These are phyloP conservation scores for Talaromyces islandicus DNA, from an alignment of 2,329 filamentous ascomycete species.

Conservation along the genomic window DNA sequence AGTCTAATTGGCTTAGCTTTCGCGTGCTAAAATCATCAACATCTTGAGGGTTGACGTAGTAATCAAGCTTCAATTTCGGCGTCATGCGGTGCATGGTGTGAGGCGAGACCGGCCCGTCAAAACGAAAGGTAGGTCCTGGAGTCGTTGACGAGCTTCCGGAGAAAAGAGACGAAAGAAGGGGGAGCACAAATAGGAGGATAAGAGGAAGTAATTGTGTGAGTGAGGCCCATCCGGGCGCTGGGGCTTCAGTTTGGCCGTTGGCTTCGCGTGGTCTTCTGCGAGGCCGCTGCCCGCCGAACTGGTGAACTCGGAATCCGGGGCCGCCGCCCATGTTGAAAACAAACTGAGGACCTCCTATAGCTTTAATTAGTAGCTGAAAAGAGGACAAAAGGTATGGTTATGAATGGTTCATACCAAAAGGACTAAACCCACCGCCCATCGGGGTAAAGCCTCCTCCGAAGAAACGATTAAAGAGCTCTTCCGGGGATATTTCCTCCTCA, in stretches of 20 bases:
- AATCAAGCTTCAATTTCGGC: slow-evolving; percentile 65
- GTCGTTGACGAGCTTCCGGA: slow-evolving; percentile 45
- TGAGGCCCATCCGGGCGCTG: slow-evolving; percentile 48
- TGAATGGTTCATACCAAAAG: slow-evolving; percentile 52
- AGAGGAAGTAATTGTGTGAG: slow-evolving; percentile 76
- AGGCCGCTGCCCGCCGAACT: slow-evolving; percentile 79
- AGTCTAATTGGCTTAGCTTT: slow-evolving; percentile 70
- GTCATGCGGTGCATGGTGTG: slow-evolving; percentile 70
- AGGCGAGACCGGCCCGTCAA: slow-evolving; percentile 64
- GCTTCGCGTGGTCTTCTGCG: slow-evolving; percentile 67
- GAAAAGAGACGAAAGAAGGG: slow-evolving; percentile 76
- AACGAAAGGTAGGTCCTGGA: slow-evolving; percentile 65
- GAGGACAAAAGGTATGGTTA: background rate
- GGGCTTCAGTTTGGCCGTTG: slow-evolving; percentile 48
- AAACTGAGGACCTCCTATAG: slow-evolving; percentile 67
- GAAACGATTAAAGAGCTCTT: slow-evolving; percentile 96
- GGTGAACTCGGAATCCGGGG: slow-evolving; percentile 86
- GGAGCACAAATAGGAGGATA: slow-evolving; percentile 80
- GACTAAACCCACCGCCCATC: slow-evolving; percentile 54
- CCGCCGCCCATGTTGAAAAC: slow-evolving; percentile 93
- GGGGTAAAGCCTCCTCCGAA: slow-evolving; percentile 66
- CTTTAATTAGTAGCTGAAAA: slow-evolving; percentile 1
- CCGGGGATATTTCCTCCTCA: slow-evolving; percentile 88
- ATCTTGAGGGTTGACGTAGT: slow-evolving; percentile 77
- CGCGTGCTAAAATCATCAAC: slow-evolving; percentile 62